Conservation (phyloP, 345 rosid species). For the Salix purpurea region DNA sequence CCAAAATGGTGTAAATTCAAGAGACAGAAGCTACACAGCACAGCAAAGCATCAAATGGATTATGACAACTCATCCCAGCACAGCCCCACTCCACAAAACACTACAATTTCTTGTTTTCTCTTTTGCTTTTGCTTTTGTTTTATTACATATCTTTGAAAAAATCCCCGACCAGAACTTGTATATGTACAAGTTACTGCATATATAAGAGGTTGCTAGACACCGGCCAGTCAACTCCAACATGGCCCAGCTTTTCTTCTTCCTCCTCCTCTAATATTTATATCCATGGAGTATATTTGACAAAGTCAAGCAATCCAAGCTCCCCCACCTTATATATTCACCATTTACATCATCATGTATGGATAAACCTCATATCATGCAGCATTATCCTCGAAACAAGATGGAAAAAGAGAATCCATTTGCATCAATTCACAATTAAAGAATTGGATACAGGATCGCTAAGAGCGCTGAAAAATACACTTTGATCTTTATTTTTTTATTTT, state of each 20-base stretch:
- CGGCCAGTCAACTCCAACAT: not conserved
- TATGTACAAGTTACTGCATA: too few relatives aligned
- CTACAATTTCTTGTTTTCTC: not conserved
- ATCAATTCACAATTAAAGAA: not conserved
- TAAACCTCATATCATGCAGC: not conserved
- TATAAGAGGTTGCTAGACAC: not conserved
- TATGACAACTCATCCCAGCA: conserved; percentile 26
- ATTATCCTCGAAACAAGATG: not conserved
- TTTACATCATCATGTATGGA: not conserved
- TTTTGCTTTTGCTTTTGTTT: not conserved
- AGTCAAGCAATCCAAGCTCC: not conserved
- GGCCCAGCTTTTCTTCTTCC: not conserved
- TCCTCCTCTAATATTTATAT: not conserved
- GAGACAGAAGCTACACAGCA: conserved; percentile 15
- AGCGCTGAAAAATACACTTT: too few relatives aligned
- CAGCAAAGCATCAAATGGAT: conserved; percentile 18
- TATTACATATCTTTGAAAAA: not conserved
- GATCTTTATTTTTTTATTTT: too few relatives aligned
- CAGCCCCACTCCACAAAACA: not conserved
- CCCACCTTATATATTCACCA: not conserved
- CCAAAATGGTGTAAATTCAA: conserved; percentile 16
- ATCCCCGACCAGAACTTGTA: not conserved
- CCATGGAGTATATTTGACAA: conserved; percentile 1
- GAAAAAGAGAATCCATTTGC: not conserved
- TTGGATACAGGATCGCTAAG: too few relatives aligned